These are phyloP conservation scores for Trichoderma hamatum DNA, from an alignment of 2,329 filamentous ascomycete genomes.

Conservation along the genomic window DNA sequence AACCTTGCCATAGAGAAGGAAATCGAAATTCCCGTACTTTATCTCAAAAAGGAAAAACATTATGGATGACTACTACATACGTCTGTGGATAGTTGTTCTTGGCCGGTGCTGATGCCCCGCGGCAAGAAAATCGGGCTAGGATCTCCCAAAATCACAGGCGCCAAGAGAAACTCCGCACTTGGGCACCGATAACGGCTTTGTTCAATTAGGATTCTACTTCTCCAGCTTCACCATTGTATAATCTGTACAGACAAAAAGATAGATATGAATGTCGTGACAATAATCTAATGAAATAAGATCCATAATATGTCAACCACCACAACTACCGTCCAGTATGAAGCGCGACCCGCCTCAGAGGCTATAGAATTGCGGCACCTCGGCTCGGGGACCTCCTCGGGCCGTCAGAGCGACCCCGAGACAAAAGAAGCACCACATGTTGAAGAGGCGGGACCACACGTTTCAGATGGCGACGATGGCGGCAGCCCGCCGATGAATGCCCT, in stretches of 20 bases:
- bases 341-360: slow-evolving; percentile 3
- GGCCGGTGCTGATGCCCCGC: background rate
- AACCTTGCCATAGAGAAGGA: too few relatives aligned
- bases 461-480: slow-evolving; percentile 4
- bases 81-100: background rate
- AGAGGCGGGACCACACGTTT: background rate
- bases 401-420: background rate
- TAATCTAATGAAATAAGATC: background rate
- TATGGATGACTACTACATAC: too few relatives aligned
- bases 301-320: background rate
- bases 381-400: background rate
- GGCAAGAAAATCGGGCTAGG: slow-evolving; percentile 12
- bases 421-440: background rate
- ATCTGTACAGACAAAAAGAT: background rate
- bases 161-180: slow-evolving; percentile 18
- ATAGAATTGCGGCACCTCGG: slow-evolving; percentile 27
- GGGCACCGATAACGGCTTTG: slow-evolving; percentile 11
- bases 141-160: background rate
- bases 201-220: background rate
- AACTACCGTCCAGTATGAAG: slow-evolving; percentile 6
- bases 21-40: too few relatives aligned
- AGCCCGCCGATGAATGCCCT: slow-evolving; percentile 36
- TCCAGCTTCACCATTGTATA: background rate
- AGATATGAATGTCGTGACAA: background rate
- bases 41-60: background rate